Percentiles rank a stretch among this genome's conserved stretches.
Conservation (phyloP, 352 stramenopile species). For the Plasmopara muralis region DNA sequence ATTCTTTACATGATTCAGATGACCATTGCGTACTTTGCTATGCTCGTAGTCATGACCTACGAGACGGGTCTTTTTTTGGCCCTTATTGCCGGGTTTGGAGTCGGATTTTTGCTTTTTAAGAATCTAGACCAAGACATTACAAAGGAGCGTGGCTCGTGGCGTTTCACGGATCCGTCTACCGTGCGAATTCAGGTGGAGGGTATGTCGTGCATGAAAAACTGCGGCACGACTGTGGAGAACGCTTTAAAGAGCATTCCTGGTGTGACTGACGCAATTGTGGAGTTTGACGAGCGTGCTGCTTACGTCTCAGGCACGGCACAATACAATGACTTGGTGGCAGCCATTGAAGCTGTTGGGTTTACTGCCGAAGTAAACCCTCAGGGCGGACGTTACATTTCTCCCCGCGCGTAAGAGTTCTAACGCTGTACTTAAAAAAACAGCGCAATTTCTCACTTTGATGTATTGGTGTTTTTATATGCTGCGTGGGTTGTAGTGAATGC, state of each 20-base stretch:
- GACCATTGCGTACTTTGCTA: conserved; percentile 76
- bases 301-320: conserved; percentile 63
- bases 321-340: conserved; percentile 44
- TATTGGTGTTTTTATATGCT: conserved; percentile 17
- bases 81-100: conserved; percentile 61
- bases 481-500: conserved; percentile 28
- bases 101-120: conserved; percentile 68
- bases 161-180: conserved; percentile 63
- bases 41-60: conserved; percentile 82
- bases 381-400: conserved; percentile 14
- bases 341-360: conserved; percentile 65
- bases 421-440: conserved; percentile 25
- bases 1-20: conserved; percentile 77
- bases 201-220: conserved; percentile 95
- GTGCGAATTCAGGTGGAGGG: conserved; percentile 76
- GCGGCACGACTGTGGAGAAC: conserved; percentile 86
- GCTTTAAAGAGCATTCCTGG: conserved; percentile 56
- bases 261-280: conserved; percentile 70
- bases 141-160: conserved; percentile 61
- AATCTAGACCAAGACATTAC: conserved; percentile 63
- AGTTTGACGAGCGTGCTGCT: conserved; percentile 64
- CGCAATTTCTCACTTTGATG: conserved; percentile 21
- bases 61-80: conserved; percentile 70
- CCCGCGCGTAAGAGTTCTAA: conserved; percentile 49
- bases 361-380: conserved; percentile 41